These are phyloP conservation scores for Phytopythium kandeliae DNA, from an alignment of 352 stramenopile genomes.

Conservation along the genomic window DNA sequence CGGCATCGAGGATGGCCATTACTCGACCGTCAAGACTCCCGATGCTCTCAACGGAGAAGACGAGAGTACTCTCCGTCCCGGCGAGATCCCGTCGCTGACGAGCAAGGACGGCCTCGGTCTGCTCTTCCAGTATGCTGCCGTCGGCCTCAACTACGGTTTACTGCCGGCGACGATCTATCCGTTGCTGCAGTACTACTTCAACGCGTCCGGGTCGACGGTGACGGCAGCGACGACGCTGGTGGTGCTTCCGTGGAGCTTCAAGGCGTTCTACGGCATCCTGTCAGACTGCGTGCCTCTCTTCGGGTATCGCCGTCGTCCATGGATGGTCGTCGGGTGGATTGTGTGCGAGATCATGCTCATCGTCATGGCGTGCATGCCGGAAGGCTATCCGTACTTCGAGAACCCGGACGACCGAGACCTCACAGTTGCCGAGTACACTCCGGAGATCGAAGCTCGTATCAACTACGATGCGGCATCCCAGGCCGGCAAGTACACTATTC, in stretches of 20 bases:
- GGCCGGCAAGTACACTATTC: slow-evolving; percentile 49
- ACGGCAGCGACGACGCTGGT: slow-evolving; percentile 26
- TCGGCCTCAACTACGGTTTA: slow-evolving; percentile 40
- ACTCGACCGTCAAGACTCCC: slow-evolving; percentile 22
- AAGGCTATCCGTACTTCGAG: slow-evolving; percentile 42
- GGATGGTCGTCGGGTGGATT: slow-evolving; percentile 54
- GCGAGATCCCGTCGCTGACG: slow-evolving; percentile 24
- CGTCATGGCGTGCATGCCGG: too few relatives aligned
- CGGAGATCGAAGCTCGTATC: slow-evolving; percentile 18
- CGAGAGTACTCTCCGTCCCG: slow-evolving; percentile 33
- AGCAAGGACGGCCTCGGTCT: slow-evolving; percentile 31
- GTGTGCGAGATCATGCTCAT: slow-evolving; percentile 29
- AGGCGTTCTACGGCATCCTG: too few relatives aligned
- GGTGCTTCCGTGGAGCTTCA: slow-evolving; percentile 49
- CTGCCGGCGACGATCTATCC: slow-evolving; percentile 44
- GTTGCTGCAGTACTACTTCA: slow-evolving; percentile 47
- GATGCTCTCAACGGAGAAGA: slow-evolving; percentile 27
- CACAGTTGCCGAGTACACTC: slow-evolving; percentile 16
- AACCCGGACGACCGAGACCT: slow-evolving; percentile 15
- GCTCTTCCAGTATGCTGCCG: slow-evolving; percentile 43
- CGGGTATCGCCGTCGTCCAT: slow-evolving; percentile 53
- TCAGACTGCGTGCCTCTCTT: too few relatives aligned
- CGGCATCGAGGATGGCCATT: slow-evolving; percentile 19
- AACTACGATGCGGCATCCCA: slow-evolving; percentile 25
- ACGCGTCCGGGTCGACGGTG: slow-evolving; percentile 22